Percentiles rank a stretch among this genome's conserved stretches.
These are phyloP conservation scores for Xylariaceae sp. DNA, from an alignment of 2,329 filamentous ascomycete species.

Conservation along the genomic window DNA sequence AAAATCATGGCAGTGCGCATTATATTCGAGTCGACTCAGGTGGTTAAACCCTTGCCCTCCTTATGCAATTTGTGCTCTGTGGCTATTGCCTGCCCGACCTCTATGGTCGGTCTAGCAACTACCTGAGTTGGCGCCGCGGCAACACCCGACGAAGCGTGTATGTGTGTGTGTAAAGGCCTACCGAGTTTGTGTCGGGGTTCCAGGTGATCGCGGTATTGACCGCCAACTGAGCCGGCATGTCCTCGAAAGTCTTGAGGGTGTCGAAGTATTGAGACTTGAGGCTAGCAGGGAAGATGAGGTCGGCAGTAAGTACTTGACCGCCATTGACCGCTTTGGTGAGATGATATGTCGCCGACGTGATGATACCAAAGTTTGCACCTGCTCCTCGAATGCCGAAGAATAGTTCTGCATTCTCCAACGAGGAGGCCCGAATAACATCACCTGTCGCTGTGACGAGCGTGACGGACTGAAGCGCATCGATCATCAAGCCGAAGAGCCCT, in stretches of 20 bases:
- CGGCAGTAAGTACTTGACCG: background rate
- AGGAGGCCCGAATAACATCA: constrained; percentile 13
- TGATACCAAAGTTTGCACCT: constrained; percentile 26
- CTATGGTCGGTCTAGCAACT: too few species aligned
- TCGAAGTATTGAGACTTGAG: background rate
- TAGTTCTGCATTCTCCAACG: constrained; percentile 18
- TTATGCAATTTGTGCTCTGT: too few species aligned
- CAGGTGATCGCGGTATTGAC: background rate
- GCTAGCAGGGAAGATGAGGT: constrained; percentile 1
- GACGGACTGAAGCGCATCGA: constrained; percentile 28
- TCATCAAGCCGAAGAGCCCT: constrained; percentile 19
- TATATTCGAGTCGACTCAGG: too few species aligned
- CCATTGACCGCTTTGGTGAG: background rate
- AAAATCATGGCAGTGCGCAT: too few species aligned
- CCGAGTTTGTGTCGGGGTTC: background rate
- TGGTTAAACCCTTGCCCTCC: too few species aligned
- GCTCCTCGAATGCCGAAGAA: constrained; percentile 29
- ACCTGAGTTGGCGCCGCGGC: too few species aligned
- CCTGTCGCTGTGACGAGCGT: constrained; percentile 26
- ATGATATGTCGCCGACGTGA: constrained; percentile 7
- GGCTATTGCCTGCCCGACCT: too few species aligned
- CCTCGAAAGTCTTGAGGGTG: background rate
- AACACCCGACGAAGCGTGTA: background rate
- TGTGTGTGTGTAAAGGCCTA: background rate
- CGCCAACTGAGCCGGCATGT: background rate